Percentiles rank a stretch among this genome's conserved stretches.
These are phyloP conservation scores for Pseudogymnoascus sp. DNA, from an alignment of 2,329 filamentous ascomycete species.

Conservation along the genomic window DNA sequence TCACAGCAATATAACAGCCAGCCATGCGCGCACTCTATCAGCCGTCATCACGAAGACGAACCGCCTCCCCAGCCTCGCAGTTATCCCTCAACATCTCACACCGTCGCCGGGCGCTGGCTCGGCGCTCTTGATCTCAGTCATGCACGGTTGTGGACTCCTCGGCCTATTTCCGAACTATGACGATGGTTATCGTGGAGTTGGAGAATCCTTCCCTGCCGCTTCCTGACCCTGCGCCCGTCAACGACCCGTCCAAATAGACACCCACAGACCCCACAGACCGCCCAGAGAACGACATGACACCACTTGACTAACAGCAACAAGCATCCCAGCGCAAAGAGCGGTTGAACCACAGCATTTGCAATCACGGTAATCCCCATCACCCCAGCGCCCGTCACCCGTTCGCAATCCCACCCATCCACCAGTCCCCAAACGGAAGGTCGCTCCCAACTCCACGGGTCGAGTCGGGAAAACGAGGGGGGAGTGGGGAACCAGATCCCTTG, in stretches of 20 bases:
- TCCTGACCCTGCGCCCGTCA: background rate
- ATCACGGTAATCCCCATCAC: background rate
- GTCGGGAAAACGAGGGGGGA: background rate
- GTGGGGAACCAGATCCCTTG: background rate
- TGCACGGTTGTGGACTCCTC: background rate
- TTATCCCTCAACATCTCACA: background rate
- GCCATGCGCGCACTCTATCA: background rate
- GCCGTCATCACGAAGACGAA: background rate
- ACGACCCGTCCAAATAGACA: background rate
- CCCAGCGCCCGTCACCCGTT: background rate
- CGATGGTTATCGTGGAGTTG: background rate
- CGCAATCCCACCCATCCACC: background rate
- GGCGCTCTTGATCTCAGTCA: background rate
- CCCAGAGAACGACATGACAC: background rate
- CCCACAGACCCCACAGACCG: background rate
- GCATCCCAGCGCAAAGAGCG: background rate
- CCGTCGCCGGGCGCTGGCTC: background rate
- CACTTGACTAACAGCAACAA: background rate
- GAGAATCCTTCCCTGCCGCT: background rate
- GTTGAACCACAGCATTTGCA: background rate
- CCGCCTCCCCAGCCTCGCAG: background rate
- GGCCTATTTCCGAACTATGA: conserved; percentile 1
- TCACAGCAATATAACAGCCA: background rate
- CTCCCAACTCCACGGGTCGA: background rate
- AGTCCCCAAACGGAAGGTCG: conserved; percentile 4